These are phyloP conservation scores for Schwanniomyces vanrijiae DNA, from an alignment of 805 yeast genomes.

Conservation along the genomic window DNA sequence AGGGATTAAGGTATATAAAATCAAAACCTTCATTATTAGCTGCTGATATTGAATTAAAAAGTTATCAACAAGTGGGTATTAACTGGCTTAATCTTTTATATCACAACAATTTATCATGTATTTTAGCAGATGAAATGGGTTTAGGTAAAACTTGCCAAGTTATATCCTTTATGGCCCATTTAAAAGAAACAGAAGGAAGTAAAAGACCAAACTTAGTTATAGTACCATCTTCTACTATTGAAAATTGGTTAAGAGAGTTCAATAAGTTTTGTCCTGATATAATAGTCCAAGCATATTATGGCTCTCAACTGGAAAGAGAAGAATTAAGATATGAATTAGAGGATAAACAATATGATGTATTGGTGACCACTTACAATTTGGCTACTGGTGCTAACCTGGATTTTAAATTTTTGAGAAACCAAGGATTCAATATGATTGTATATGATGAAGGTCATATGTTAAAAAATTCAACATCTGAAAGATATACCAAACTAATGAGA, in stretches of 20 bases:
- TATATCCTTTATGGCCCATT: conserved; percentile 83
- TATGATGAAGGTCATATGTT: conserved; percentile 98
- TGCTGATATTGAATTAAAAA: conserved; percentile 66
- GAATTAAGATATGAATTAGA: conserved; percentile 72
- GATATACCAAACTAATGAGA: conserved; percentile 85
- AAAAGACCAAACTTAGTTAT: conserved; percentile 88
- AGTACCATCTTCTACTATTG: conserved; percentile 95
- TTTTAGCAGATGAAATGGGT: conserved; percentile 98
- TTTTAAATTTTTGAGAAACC: conserved; percentile 69
- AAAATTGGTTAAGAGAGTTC: conserved; percentile 96
- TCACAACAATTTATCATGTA: conserved; percentile 79
- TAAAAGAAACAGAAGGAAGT: conserved; percentile 59
- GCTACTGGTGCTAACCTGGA: conserved; percentile 88
- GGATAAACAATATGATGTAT: conserved; percentile 70
- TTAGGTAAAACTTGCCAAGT: conserved; percentile 97
- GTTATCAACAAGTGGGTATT: conserved; percentile 94
- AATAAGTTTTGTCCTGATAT: conserved; percentile 81
- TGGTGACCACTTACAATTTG: conserved; percentile 90
- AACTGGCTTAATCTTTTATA: conserved; percentile 89
- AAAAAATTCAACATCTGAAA: conserved; percentile 83
- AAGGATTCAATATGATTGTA: conserved; percentile 81
- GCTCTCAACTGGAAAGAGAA: conserved; percentile 79
- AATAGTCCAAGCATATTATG: conserved; percentile 90
- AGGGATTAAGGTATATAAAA: conserved; percentile 48
- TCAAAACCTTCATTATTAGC: conserved; percentile 72